phyloP scores from a whole-genome alignment of 257 asterid genomes.

The Scutellaria barbata region DNA sequence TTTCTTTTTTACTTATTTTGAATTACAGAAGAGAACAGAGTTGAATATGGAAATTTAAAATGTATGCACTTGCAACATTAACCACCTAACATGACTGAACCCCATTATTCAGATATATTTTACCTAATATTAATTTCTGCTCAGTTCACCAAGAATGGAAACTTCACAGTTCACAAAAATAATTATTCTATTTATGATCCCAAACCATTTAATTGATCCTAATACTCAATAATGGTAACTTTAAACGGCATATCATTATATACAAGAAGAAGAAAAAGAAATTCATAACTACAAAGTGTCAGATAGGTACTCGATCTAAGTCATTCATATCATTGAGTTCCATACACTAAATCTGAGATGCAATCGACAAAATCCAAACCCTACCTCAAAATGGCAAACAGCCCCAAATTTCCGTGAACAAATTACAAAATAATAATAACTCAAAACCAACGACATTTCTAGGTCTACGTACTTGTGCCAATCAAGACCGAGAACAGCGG shows the following conservation, averaged over 20 bases:
- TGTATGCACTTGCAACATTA: slow-evolving; percentile 22
- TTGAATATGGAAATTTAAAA: slow-evolving; percentile 14
- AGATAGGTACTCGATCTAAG: slow-evolving; percentile 18
- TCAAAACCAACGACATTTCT: neutral
- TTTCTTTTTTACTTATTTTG: too few relatives aligned
- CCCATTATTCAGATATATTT: neutral
- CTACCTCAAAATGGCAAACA: slow-evolving; percentile 23
- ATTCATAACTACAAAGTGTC: neutral
- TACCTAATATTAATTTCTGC: slow-evolving; percentile 21
- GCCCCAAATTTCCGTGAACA: neutral
- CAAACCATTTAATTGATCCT: slow-evolving; percentile 6
- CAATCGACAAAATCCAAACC: slow-evolving; percentile 27
- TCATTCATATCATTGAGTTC: slow-evolving; percentile 10
- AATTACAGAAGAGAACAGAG: neutral
- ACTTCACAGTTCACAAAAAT: neutral
- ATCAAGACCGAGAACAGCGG: slow-evolving; percentile 94
- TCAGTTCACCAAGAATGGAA: neutral
- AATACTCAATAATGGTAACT: slow-evolving; percentile 12
- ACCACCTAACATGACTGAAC: slow-evolving; percentile 9
- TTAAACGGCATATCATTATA: neutral
- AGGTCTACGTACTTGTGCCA: slow-evolving; percentile 81
- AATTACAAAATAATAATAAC: neutral
- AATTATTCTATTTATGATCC: slow-evolving; percentile 12
- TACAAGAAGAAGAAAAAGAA: neutral
- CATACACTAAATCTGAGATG: slow-evolving; percentile 32